These are phyloP conservation scores for Paramyrothecium roridum DNA, from an alignment of 2,329 filamentous ascomycete genomes.

Conservation along the genomic window DNA sequence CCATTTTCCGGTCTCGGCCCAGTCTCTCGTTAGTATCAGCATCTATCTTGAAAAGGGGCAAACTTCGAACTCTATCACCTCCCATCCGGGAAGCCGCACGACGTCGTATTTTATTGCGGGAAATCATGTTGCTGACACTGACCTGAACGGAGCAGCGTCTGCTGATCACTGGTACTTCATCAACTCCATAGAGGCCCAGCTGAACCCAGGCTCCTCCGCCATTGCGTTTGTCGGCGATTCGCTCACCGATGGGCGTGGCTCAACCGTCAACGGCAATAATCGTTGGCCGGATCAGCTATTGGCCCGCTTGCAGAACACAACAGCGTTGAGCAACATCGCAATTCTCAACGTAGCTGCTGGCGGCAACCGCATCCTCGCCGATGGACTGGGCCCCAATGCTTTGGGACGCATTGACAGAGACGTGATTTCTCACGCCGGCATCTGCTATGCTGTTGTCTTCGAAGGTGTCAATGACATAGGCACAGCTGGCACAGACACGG, in stretches of 20 bases:
- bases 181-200: constrained; percentile 53
- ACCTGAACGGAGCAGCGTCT: constrained; percentile 27
- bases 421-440: constrained; percentile 51
- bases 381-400: constrained; percentile 58
- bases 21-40: constrained; percentile 49
- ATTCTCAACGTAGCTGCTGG: constrained; percentile 61
- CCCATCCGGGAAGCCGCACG: constrained; percentile 59
- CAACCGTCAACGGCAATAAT: constrained; percentile 55
- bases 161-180: constrained; percentile 57
- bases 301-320: constrained; percentile 35
- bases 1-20: constrained; percentile 42
- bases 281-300: constrained; percentile 42
- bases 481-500: constrained; percentile 35
- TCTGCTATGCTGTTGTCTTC: constrained; percentile 56
- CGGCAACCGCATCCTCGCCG: constrained; percentile 57
- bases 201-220: constrained; percentile 29
- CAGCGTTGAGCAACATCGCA: constrained; percentile 35
- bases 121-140: constrained; percentile 40
- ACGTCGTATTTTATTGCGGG: constrained; percentile 52
- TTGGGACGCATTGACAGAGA: constrained; percentile 57
- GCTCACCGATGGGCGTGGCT: constrained; percentile 63
- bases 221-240: constrained; percentile 62
- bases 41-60: constrained; percentile 59
- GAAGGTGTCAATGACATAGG: constrained; percentile 66
- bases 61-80: constrained; percentile 50